A percentile compares a stretch with the other conserved stretches of the same genome.
Evolutionary conservation across 2,329 filamentous ascomycete species (phyloP).

Genomic region (Cladosporium oxysporum): DNA sequence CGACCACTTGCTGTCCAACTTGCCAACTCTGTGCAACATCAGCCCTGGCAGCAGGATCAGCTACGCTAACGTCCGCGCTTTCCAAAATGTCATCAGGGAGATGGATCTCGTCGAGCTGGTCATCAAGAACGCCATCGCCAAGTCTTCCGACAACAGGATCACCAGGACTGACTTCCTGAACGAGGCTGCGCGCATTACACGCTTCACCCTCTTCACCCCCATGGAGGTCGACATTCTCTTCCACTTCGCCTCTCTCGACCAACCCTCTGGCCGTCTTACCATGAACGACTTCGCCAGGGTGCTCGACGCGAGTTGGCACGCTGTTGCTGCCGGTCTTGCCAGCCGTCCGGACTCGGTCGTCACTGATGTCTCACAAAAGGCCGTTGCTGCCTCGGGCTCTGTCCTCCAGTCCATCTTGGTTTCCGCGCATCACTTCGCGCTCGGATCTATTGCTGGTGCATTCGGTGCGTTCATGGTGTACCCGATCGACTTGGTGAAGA

Average conservation of each 20-base stretch:
- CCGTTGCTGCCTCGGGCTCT: slow-evolving; percentile 57
- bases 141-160: slow-evolving; percentile 88
- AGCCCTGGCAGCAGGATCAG: slow-evolving; percentile 89
- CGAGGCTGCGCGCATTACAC: slow-evolving; percentile 84
- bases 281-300: slow-evolving; percentile 90
- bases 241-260: slow-evolving; percentile 92
- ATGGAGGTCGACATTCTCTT: slow-evolving; percentile 99
- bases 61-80: slow-evolving; percentile 94
- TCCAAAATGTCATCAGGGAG: slow-evolving; percentile 96
- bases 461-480: slow-evolving; percentile 99
- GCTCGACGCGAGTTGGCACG: slow-evolving; percentile 88
- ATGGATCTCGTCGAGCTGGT: slow-evolving; percentile 98
- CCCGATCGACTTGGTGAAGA: slow-evolving; percentile 98
- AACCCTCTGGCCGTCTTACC: slow-evolving; percentile 80
- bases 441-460: slow-evolving; percentile 88
- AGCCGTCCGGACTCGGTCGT: slow-evolving; percentile 54
- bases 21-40: slow-evolving; percentile 93
- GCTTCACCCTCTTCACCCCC: slow-evolving; percentile 94
- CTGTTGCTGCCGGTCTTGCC: slow-evolving; percentile 46
- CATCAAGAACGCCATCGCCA: slow-evolving; percentile 79
- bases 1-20: slow-evolving; percentile 88
- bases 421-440: slow-evolving; percentile 84
- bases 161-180: slow-evolving; percentile 92
- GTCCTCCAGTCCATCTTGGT: slow-evolving; percentile 68
- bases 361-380: slow-evolving; percentile 51